phyloP scores from a whole-genome alignment of 257 asterid genomes.

The Salvia splendens region DNA sequence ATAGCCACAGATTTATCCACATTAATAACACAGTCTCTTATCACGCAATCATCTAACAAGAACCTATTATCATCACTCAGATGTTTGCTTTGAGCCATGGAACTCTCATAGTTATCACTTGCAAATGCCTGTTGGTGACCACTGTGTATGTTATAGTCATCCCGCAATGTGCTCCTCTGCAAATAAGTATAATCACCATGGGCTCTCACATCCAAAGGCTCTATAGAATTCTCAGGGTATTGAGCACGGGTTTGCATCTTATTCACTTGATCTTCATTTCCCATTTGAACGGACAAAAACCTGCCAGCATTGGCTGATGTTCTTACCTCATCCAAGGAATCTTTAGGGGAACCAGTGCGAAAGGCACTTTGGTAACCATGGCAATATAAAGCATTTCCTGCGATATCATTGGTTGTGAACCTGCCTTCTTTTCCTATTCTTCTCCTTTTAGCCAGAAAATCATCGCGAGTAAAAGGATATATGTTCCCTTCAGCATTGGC shows the following conservation, averaged over 20 bases:
- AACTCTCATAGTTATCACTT: constrained; percentile 35
- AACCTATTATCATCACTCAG: constrained; percentile 32
- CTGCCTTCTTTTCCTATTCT: constrained; percentile 40
- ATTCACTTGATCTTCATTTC: constrained; percentile 33
- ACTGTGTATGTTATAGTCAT: constrained; percentile 33
- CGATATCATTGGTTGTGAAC: constrained; percentile 31
- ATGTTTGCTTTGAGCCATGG: constrained; percentile 32
- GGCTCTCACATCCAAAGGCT: constrained; percentile 34
- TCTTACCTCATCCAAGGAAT: constrained; percentile 38
- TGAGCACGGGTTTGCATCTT: constrained; percentile 17
- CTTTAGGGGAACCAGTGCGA: constrained; percentile 14
- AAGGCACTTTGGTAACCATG: constrained; percentile 16
- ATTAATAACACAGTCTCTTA: constrained; percentile 31
- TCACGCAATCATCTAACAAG: constrained; percentile 34
- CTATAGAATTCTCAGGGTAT: constrained; percentile 27
- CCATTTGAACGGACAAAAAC: constrained; percentile 33
- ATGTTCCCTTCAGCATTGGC: constrained; percentile 34
- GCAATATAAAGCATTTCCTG: constrained; percentile 32
- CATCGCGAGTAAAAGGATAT: constrained; percentile 32
- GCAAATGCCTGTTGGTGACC: constrained; percentile 33
- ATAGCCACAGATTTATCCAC: constrained; percentile 26
- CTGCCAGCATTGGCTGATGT: constrained; percentile 33
- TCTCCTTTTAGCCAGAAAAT: constrained; percentile 44
- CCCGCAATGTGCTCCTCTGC: constrained; percentile 34
- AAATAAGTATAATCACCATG: constrained; percentile 34